A percentile compares a stretch with the other conserved stretches of the same genome.
Evolutionary conservation across 805 yeast species (phyloP).

Genomic region (Pichia phayaonensis): DNA sequence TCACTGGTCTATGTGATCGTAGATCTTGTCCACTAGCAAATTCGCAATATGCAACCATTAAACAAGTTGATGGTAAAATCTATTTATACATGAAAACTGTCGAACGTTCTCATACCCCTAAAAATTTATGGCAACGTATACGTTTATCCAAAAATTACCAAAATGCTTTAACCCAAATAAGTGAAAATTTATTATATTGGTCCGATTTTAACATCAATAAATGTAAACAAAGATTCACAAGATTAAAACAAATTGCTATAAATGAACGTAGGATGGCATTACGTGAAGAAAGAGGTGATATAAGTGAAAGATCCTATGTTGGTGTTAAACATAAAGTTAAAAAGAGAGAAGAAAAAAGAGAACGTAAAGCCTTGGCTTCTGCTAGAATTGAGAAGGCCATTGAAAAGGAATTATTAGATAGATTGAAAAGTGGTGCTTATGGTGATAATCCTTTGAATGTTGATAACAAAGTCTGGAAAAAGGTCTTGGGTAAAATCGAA

Average conservation of each 20-base stretch:
- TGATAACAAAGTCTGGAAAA: slow-evolving; percentile 93
- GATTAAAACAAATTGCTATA: slow-evolving; percentile 90
- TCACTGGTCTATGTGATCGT: slow-evolving; percentile 86
- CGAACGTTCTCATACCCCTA: slow-evolving; percentile 94
- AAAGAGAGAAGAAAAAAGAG: slow-evolving; percentile 90
- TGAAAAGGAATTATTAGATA: slow-evolving; percentile 88
- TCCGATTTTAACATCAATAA: slow-evolving; percentile 83
- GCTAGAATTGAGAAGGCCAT: slow-evolving; percentile 95
- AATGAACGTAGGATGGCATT: slow-evolving; percentile 90
- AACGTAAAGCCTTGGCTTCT: slow-evolving; percentile 92
- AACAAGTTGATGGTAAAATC: slow-evolving; percentile 68
- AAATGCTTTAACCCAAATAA: slow-evolving; percentile 83
- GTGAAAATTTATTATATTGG: slow-evolving; percentile 86
- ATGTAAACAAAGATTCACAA: slow-evolving; percentile 92
- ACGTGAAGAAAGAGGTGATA: slow-evolving; percentile 51
- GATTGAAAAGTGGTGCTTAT: slow-evolving; percentile 95
- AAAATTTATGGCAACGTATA: slow-evolving; percentile 91
- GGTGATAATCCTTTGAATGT: slow-evolving; percentile 97
- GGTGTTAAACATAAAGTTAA: slow-evolving; percentile 91
- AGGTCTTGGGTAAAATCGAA: slow-evolving; percentile 70
- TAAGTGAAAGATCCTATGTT: slow-evolving; percentile 75
- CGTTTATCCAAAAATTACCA: slow-evolving; percentile 83
- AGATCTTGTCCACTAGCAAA: slow-evolving; percentile 96
- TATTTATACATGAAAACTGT: slow-evolving; percentile 94
- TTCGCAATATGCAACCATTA: slow-evolving; percentile 83